Conservation (phyloP, 192 early-diverging fungal genomes). For the Coemansia asiatica region DNA sequence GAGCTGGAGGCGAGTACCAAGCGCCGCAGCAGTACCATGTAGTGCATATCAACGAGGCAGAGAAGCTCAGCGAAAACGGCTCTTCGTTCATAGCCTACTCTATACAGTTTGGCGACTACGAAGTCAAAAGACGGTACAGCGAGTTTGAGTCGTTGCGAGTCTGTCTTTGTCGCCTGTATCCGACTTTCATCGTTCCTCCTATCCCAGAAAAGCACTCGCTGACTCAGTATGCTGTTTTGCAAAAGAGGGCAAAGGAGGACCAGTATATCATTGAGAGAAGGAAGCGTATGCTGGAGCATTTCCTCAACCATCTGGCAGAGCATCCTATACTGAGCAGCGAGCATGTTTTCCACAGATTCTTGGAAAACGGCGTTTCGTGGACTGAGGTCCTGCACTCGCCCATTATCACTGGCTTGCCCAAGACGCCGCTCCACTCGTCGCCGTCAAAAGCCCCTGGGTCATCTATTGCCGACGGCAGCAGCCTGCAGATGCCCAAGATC, state of each 20-base stretch:
- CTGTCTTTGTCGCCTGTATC: constrained; percentile 75
- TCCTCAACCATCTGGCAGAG: constrained; percentile 85
- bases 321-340: constrained; percentile 85
- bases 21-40: constrained; percentile 41
- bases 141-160: constrained; percentile 93
- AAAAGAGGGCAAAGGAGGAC: constrained; percentile 90
- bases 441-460: constrained; percentile 48
- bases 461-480: constrained; percentile 42
- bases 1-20: constrained; percentile 30
- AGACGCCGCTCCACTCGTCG: constrained; percentile 65
- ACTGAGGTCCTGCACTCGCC: constrained; percentile 72
- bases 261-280: constrained; percentile 84
- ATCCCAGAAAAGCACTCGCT: constrained; percentile 98
- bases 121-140: constrained; percentile 84
- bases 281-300: constrained; percentile 90
- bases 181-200: constrained; percentile 86
- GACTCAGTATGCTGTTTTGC: constrained; percentile 64
- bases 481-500: constrained; percentile 48
- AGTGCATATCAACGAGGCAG: constrained; percentile 47
- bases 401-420: constrained; percentile 67
- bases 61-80: constrained; percentile 48
- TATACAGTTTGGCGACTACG: constrained; percentile 46
- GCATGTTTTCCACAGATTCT: constrained; percentile 90
- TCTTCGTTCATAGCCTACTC: constrained; percentile 51
- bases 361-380: constrained; percentile 79